Evolutionary conservation across 2,329 filamentous ascomycete genomes (phyloP).

Genomic region (Hypoxylon sp.): DNA sequence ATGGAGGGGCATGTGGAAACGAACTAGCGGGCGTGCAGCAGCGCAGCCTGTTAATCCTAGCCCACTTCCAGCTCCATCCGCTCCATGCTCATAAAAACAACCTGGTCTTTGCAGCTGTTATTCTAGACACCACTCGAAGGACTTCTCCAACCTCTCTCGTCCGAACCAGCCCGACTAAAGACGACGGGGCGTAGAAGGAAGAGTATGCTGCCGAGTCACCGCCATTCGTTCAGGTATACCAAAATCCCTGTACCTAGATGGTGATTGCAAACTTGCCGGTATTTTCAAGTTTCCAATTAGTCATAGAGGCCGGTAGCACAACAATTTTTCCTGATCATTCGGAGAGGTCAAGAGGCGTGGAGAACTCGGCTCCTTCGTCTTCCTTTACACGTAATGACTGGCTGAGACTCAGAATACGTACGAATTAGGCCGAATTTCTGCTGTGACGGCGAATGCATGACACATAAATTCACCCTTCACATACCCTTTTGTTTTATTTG

Average conservation of each 20-base stretch:
- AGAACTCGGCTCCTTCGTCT: slow-evolving; percentile 25
- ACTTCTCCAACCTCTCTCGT: not conserved
- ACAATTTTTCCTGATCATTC: slow-evolving; percentile 15
- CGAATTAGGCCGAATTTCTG: slow-evolving; percentile 17
- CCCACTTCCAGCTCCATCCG: slow-evolving; percentile 6
- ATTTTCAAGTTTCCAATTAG: slow-evolving; percentile 2
- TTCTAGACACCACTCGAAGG: slow-evolving; percentile 36
- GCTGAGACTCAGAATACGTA: slow-evolving; percentile 7
- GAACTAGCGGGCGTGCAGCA: slow-evolving; percentile 16
- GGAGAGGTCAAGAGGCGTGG: slow-evolving; percentile 20
- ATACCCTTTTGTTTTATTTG: slow-evolving; percentile 19
- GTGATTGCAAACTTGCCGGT: not conserved
- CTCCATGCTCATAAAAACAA: slow-evolving; percentile 5
- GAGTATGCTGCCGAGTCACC: slow-evolving; percentile 9
- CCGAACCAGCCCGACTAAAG: slow-evolving; percentile 2
- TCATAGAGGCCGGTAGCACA: slow-evolving; percentile 1
- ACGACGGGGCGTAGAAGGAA: slow-evolving; percentile 4
- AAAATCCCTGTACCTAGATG: not conserved
- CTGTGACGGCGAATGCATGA: slow-evolving; percentile 39
- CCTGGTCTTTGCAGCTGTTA: slow-evolving; percentile 10
- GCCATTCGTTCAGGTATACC: slow-evolving; percentile 4
- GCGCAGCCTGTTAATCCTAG: slow-evolving; percentile 16
- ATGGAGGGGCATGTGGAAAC: slow-evolving; percentile 25
- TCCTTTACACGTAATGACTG: slow-evolving; percentile 23
- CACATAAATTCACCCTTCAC: slow-evolving; percentile 33